phyloP scores from a whole-genome alignment of 805 yeast genomes.

The Teunomyces cretensis region DNA sequence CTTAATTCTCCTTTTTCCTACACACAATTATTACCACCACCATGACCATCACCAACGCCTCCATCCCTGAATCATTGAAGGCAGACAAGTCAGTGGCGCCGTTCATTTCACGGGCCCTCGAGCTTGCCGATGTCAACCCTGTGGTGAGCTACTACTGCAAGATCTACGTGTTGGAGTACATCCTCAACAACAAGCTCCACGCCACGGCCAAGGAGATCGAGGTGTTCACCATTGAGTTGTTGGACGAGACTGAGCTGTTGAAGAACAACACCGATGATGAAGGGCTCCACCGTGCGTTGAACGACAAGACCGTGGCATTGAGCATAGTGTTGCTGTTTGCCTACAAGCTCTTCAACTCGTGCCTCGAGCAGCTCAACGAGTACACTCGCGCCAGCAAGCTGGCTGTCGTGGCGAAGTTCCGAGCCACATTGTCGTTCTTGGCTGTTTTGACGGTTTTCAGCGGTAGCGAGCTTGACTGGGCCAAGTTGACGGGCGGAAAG shows the following conservation, averaged over 20 bases:
- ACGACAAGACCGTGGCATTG: conserved; percentile 45
- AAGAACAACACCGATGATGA: conserved; percentile 45
- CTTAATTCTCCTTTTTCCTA: not conserved
- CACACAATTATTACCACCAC: not conserved
- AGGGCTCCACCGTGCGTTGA: conserved; percentile 48
- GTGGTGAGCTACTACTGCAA: conserved; percentile 71
- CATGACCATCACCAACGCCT: not conserved
- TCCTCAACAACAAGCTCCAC: conserved; percentile 62
- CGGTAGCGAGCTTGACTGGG: conserved; percentile 30
- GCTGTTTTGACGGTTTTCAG: conserved; percentile 25
- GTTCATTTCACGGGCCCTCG: conserved; percentile 54
- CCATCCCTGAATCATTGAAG: conserved; percentile 26
- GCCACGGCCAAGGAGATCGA: conserved; percentile 55
- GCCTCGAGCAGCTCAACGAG: conserved; percentile 24
- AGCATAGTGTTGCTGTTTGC: conserved; percentile 31
- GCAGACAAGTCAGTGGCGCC: conserved; percentile 44
- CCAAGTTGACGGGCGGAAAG: conserved; percentile 35
- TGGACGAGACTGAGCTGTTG: conserved; percentile 68
- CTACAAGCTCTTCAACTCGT: conserved; percentile 35
- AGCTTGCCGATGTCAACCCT: conserved; percentile 59
- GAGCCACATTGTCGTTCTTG: conserved; percentile 38
- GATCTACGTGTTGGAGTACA: conserved; percentile 67
- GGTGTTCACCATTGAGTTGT: conserved; percentile 53
- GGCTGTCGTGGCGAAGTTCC: conserved; percentile 30
- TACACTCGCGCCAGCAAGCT: conserved; percentile 26